Percentiles rank a stretch among this genome's conserved stretches.
These are phyloP conservation scores for Aspergillus pseudonomiae DNA, from an alignment of 2,329 filamentous ascomycete genomes.

Conservation along the genomic window DNA sequence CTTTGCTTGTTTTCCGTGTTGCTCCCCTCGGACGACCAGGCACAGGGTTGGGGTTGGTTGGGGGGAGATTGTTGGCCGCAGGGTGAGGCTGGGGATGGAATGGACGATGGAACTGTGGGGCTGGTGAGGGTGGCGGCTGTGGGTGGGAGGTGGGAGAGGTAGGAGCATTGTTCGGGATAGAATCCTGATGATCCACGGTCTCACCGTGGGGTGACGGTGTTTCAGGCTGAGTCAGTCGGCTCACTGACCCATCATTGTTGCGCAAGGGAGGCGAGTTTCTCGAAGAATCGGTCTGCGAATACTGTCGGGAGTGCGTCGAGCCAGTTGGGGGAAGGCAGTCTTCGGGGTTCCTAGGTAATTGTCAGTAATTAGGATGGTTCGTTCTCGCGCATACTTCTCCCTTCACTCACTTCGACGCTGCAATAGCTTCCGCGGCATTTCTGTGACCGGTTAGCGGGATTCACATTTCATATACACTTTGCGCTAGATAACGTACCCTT, in stretches of 20 bases:
- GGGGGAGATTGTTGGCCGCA: constrained; percentile 42
- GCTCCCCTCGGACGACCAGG: constrained; percentile 58
- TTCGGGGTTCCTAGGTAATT: constrained; percentile 40
- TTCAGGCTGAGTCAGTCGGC: constrained; percentile 31
- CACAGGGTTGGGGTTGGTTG: constrained; percentile 36
- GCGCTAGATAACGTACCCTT: constrained; percentile 60
- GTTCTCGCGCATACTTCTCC: not conserved
- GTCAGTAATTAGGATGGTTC: constrained; percentile 14
- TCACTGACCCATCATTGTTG: constrained; percentile 31
- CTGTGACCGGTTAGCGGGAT: constrained; percentile 22
- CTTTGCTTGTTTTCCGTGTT: constrained; percentile 73
- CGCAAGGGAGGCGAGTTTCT: constrained; percentile 35
- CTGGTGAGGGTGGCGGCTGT: constrained; percentile 27
- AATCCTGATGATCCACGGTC: constrained; percentile 31
- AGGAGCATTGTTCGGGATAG: constrained; percentile 19
- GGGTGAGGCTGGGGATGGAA: constrained; percentile 28
- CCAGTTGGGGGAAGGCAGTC: constrained; percentile 34
- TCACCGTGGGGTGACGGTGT: constrained; percentile 32
- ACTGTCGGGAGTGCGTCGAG: constrained; percentile 38
- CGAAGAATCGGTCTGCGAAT: constrained; percentile 39
- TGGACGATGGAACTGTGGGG: not conserved
- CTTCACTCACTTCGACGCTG: constrained; percentile 36
- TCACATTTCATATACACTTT: not conserved
- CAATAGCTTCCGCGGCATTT: constrained; percentile 45
- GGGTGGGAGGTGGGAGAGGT: constrained; percentile 14